Evolutionary conservation across 1,139 yeast species (phyloP), one percentile per base, ranked within the genome.

Genomic region (Geotrichum bryndzae): DNA sequence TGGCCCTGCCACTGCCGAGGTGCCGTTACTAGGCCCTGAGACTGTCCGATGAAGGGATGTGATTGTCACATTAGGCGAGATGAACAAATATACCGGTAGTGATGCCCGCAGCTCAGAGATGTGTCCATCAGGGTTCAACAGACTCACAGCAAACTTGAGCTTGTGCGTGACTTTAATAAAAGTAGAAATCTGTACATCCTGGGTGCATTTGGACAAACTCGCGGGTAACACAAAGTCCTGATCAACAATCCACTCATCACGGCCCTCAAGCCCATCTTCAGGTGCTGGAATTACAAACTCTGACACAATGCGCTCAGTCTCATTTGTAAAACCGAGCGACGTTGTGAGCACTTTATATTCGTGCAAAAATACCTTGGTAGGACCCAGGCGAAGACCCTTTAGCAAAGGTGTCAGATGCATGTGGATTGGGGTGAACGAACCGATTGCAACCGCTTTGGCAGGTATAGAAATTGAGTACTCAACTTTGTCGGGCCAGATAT

Each of bases 401-500:
- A 85, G 74, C 55, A 94, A 75, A 0, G 99, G 98, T 0, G 88
- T 88, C 69, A 94, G 74, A 69, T 84, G 79, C 70, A 94, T 79
- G 68, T 85, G 74, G 52, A 94, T 76, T 0, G 99, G 98, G 1
- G 88, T 88, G 68, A 94, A 74, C 0, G 96, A 86, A 0, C 99
- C 99, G 53, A 94, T 85, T 0, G 98, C 96, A 48, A 90, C 83
- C 0, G 98, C 97, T 71, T 89, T 87, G 18, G 92, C 81, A 0
- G 98, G 97, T 8, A 90, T 86, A 63, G 89, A 88, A 61, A 94
- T 83, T 1, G 94, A 84, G 74, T 94, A 94, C 69, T 95, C 98
- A 55, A 94, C 90, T 73, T 94, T 94, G 57, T 84, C 79, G 2
- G 99, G 98, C 99, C 99, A 95, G 0, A 94, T 87, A 72, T 94